phyloP scores from a whole-genome alignment of 352 stramenopile genomes.

The Phytopythium kandeliae region DNA sequence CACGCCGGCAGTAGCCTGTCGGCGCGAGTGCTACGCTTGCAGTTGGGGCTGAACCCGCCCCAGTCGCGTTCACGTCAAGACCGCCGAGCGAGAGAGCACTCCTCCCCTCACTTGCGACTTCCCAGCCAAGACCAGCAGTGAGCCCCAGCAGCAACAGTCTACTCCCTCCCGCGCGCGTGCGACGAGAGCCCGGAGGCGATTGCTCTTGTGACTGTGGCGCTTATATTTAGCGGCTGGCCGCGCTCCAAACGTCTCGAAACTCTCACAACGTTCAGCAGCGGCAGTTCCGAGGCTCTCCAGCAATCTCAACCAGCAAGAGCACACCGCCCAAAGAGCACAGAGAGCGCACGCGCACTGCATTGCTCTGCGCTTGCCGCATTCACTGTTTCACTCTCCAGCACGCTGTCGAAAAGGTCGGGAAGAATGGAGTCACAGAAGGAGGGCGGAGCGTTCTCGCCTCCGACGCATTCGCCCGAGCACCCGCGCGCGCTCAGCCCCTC shows the following conservation, averaged over 20 bases:
- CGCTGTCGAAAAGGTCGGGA: neutral
- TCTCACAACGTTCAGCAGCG: neutral
- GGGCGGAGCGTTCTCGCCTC: neutral
- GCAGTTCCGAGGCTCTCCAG: neutral
- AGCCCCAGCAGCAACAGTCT: neutral
- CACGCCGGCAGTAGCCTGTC: neutral
- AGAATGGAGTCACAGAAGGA: neutral
- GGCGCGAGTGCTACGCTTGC: neutral
- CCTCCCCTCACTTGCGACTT: no score
- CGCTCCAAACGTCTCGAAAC: conserved; percentile 4
- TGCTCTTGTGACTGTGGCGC: neutral
- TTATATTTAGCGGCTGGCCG: neutral
- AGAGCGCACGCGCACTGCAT: no score
- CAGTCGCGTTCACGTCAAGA: no score
- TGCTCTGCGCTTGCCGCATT: no score
- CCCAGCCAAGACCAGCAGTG: neutral
- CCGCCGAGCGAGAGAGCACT: no score
- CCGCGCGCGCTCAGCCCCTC: neutral
- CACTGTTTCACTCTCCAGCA: no score
- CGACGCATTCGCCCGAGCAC: conserved; percentile 6
- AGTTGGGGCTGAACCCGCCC: no score
- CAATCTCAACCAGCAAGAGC: neutral
- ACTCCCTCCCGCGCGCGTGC: neutral
- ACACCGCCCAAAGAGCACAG: no score
- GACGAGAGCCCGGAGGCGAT: neutral